These are phyloP conservation scores for Epithele typhae DNA, from an alignment of 768 basidiomycete species.

Conservation along the genomic window DNA sequence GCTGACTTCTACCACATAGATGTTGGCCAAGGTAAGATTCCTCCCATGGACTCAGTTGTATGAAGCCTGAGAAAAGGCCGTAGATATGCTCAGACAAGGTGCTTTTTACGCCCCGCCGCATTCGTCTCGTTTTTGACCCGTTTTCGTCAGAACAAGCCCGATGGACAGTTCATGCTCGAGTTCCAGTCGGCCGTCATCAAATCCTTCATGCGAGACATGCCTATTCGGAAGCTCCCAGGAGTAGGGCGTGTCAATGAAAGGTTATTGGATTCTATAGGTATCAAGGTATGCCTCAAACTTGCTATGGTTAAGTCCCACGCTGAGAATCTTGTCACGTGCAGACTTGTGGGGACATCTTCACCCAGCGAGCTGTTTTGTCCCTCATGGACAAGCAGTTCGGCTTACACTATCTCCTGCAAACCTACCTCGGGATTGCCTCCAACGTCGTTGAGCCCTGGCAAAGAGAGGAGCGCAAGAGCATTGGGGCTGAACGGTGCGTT, in stretches of 20 bases:
- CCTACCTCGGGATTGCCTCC: conserved; percentile 82
- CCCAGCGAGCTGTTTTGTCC: conserved; percentile 64
- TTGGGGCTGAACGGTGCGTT: conserved; percentile 80
- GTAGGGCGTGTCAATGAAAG: conserved; percentile 90
- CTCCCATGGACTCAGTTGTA: too few species aligned
- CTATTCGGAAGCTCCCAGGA: conserved; percentile 85
- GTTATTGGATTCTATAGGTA: conserved; percentile 78
- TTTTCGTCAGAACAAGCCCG: conserved; percentile 76
- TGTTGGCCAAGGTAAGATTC: conserved; percentile 82
- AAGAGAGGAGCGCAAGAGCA: conserved; percentile 85
- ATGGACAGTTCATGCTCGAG: conserved; percentile 80
- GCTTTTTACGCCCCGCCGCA: too few species aligned
- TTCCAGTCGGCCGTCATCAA: conserved; percentile 62
- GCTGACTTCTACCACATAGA: conserved; percentile 37
- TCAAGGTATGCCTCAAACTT: conserved; percentile 52
- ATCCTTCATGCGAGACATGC: conserved; percentile 73
- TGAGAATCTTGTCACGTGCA: conserved; percentile 26
- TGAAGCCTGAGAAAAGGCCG: too few species aligned
- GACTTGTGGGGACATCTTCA: conserved; percentile 89
- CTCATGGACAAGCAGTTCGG: conserved; percentile 90
- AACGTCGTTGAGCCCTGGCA: conserved; percentile 73
- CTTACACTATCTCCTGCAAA: conserved; percentile 66
- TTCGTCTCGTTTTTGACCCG: neutral
- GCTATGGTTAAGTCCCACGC: neutral
- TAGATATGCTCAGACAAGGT: conserved; percentile 94